phyloP scores from a whole-genome alignment of 306 rosid species.

The Heteromeles arbutifolia region DNA sequence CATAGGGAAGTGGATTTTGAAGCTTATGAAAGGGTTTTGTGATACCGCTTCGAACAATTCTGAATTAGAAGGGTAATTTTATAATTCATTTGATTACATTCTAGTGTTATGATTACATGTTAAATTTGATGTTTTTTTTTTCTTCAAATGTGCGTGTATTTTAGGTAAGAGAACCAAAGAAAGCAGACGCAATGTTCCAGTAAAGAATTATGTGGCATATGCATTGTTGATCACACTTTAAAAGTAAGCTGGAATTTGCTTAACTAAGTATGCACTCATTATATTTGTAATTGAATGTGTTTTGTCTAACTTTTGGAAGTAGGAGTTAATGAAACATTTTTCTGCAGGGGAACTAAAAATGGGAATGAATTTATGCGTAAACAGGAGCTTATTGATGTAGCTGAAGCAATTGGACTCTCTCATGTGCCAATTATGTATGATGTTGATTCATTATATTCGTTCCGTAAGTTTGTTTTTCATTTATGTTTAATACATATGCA shows the following conservation, averaged over 20 bases:
- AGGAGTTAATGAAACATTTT: slow-evolving; percentile 11
- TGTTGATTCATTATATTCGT: neutral
- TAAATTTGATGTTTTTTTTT: neutral
- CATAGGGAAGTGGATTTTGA: slow-evolving; percentile 90
- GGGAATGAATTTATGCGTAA: slow-evolving; percentile 85
- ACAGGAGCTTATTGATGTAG: slow-evolving; percentile 83
- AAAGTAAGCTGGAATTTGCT: slow-evolving; percentile 30
- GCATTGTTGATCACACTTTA: slow-evolving; percentile 73
- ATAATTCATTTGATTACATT: neutral
- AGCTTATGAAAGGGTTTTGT: slow-evolving; percentile 71
- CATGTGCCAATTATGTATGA: slow-evolving; percentile 73
- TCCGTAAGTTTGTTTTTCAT: neutral
- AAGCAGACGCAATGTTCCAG: slow-evolving; percentile 63
- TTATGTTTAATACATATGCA: neutral
- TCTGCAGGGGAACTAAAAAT: slow-evolving; percentile 58
- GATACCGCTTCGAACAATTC: slow-evolving; percentile 39
- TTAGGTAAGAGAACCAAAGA: slow-evolving; percentile 56
- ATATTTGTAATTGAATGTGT: neutral
- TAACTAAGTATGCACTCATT: neutral
- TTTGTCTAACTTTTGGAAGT: neutral
- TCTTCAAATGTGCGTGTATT: neutral
- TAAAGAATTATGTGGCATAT: slow-evolving; percentile 79
- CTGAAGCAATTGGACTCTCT: slow-evolving; percentile 92
- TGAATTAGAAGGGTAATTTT: slow-evolving; percentile 53
- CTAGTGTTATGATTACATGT: neutral